Evolutionary conservation across 1,284 basidiomycete species (phyloP), one percentile per base, ranked within the genome.

Genomic region (Naganishia cerealis): DNA sequence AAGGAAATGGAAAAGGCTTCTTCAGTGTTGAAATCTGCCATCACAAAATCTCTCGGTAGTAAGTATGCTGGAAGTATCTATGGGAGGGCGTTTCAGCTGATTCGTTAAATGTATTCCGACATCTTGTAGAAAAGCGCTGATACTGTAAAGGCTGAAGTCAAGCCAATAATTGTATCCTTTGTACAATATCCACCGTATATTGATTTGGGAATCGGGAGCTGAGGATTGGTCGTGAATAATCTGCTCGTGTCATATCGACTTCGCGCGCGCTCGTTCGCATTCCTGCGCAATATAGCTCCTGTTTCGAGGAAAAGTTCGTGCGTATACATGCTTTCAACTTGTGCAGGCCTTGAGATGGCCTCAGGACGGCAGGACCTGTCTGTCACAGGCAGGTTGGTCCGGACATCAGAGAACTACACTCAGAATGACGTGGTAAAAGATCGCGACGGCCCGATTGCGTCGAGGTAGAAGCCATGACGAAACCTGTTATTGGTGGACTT

Each of bases 1-100:
- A 95, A 94, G 82, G 96, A 99, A 75, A 87, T 89, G 67, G 93
- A 96, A 82, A 94, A 92, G 83, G 91, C 93, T 1, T 87, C 88
- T 21, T 82, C 82, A 38, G 85, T 89, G 33, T 79, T 97, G 69
- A 93, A 90, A 82, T 83, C 84, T 36, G 88, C 88, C 43, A 82
- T 92, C 48, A 82, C 86, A 61, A 93, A 92, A 83, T 86, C 92
- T 13, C 75, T 87, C 21, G 78, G 81, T 15, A 86, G 68, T 69
- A 61, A 69, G 70, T 69, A 53, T 63, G n/a, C 18, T 13, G 61
- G 38, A 18, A 40, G 61, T 53, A 15, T 55, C 10, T 63, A 63
- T 54, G 48, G 61, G 10, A 36, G 61, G 61, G 61, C 61, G 50
- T 42, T 53, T 50, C 18, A 63, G 50, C 61, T 63, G 61, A 63